These are phyloP conservation scores for Thuja plicata DNA, from an alignment of 83 land plant species.

Conservation along the genomic window DNA sequence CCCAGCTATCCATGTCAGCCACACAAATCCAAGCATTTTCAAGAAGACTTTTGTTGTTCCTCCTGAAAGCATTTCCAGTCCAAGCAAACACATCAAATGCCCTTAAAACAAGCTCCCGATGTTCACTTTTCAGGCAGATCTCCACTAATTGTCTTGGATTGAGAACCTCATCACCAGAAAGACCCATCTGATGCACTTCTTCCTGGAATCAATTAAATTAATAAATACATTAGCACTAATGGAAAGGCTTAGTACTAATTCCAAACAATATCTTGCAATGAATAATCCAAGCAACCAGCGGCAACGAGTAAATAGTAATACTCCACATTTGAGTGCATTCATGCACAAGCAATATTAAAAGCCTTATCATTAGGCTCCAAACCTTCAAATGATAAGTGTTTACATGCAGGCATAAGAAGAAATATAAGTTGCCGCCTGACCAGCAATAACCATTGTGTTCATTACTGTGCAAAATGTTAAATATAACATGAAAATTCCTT, in stretches of 20 bases:
- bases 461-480: not conserved
- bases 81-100: conserved; percentile 84
- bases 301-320: not conserved
- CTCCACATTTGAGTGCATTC: not conserved
- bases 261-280: not conserved
- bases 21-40: conserved; percentile 87
- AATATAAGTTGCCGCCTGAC: not conserved
- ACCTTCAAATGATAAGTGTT: not conserved
- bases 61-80: conserved; percentile 74
- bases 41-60: conserved; percentile 58
- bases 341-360: not conserved
- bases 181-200: conserved; percentile 29
- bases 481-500: not conserved
- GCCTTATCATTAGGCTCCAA: not conserved
- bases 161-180: conserved; percentile 37
- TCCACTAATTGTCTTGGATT: conserved; percentile 73
- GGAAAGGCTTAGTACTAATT: not conserved
- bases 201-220: conserved; percentile 24
- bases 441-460: not conserved
- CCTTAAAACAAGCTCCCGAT: conserved; percentile 44
- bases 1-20: conserved; percentile 87
- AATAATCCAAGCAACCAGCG: not conserved
- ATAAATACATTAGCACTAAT: not conserved
- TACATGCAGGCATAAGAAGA: not conserved
- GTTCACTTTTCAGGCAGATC: conserved; percentile 54